Evolutionary conservation across 371 early-diverging fungal species (phyloP).

Genomic region (Apophysomyces elegans): DNA sequence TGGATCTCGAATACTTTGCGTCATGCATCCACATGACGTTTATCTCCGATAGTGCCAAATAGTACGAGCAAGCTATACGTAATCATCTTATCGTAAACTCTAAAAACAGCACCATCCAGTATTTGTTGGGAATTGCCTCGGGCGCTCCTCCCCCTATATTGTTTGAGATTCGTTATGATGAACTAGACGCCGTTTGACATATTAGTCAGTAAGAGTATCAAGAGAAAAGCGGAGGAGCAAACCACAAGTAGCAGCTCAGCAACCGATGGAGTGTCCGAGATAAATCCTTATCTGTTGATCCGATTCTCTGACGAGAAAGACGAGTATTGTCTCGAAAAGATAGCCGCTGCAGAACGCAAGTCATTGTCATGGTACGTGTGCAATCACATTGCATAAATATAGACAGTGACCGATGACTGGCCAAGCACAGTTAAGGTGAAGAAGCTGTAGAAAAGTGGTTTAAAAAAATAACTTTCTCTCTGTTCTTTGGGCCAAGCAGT

Average conservation of each 20-base stretch:
- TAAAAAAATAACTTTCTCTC: background rate
- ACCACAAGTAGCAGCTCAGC: too few species aligned
- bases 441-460: background rate
- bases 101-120: background rate
- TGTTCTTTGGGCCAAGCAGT: background rate
- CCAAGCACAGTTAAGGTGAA: background rate
- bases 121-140: background rate
- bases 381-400: background rate
- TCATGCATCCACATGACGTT: background rate
- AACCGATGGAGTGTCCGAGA: too few species aligned
- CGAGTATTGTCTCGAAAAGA: background rate
- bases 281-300: background rate
- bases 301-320: conserved; percentile 1
- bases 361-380: background rate
- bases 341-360: background rate
- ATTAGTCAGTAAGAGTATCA: too few species aligned
- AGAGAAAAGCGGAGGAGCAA: too few species aligned
- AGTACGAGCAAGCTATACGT: background rate
- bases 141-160: too few species aligned
- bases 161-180: too few species aligned
- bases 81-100: background rate
- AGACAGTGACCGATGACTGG: background rate
- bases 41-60: background rate
- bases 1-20: background rate
- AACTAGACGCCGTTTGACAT: too few species aligned